These are phyloP conservation scores for Nigrograna mackinnonii DNA, from an alignment of 2,329 filamentous ascomycete species.

Conservation along the genomic window DNA sequence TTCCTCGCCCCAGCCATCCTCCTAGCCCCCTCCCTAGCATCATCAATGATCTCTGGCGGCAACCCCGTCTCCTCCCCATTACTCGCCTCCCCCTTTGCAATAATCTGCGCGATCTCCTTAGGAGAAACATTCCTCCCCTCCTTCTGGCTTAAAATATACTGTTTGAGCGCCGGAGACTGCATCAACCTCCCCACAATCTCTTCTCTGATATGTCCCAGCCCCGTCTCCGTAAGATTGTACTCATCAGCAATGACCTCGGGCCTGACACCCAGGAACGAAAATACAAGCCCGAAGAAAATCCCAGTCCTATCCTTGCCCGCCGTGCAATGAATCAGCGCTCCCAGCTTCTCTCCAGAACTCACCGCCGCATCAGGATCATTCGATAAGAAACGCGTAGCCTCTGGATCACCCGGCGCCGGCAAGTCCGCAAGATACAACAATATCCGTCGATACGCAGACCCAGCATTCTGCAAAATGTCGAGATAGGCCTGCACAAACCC, in stretches of 20 bases:
- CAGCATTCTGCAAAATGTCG: constrained; percentile 16
- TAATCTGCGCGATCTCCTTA: constrained; percentile 54
- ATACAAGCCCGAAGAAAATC: constrained; percentile 67
- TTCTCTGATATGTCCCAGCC: constrained; percentile 52
- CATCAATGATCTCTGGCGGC: constrained; percentile 19
- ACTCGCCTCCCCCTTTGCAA: constrained; percentile 10
- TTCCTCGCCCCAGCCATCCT: constrained; percentile 43
- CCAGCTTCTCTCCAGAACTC: constrained; percentile 28
- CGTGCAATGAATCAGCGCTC: constrained; percentile 72
- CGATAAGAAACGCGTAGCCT: no score
- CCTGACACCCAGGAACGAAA: constrained; percentile 65
- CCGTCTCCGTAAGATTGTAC: constrained; percentile 68
- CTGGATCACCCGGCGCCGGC: constrained; percentile 21
- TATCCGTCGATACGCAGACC: constrained; percentile 61
- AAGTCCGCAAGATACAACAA: constrained; percentile 59
- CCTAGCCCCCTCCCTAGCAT: constrained; percentile 29
- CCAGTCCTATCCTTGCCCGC: constrained; percentile 80
- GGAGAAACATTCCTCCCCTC: constrained; percentile 40
- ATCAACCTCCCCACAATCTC: constrained; percentile 58
- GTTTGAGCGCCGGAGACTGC: constrained; percentile 22
- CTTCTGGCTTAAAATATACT: constrained; percentile 21
- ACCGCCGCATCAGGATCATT: not conserved
- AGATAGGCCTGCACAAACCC: constrained; percentile 15
- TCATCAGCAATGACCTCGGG: constrained; percentile 64
- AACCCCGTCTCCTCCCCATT: constrained; percentile 45